phyloP scores from a whole-genome alignment of 176 grass and related monocot species.

The Phragmites australis region DNA sequence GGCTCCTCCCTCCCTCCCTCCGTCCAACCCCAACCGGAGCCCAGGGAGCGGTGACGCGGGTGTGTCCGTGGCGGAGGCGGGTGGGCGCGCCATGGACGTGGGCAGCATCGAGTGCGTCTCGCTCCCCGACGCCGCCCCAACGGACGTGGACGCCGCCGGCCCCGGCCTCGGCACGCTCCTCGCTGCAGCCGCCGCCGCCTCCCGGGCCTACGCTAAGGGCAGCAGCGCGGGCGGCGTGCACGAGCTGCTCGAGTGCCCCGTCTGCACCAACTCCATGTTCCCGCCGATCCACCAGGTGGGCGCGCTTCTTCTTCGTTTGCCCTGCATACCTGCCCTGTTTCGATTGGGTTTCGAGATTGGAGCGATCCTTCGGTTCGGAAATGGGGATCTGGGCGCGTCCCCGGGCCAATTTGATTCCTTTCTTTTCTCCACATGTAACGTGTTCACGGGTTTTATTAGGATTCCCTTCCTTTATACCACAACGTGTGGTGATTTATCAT shows the following conservation, averaged over 20 bases:
- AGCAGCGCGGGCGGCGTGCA: conserved; percentile 56
- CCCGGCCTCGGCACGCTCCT: conserved; percentile 33
- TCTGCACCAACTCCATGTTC: conserved; percentile 99
- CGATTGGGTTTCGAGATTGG: neutral
- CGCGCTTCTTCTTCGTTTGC: neutral
- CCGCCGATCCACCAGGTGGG: conserved; percentile 93
- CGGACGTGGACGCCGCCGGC: conserved; percentile 36
- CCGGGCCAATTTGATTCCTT: neutral
- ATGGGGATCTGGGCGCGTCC: conserved; percentile 18
- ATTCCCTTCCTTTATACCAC: neutral
- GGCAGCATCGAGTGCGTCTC: conserved; percentile 73
- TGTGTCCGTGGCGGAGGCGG: conserved; percentile 16
- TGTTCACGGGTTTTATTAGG: neutral
- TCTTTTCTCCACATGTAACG: neutral
- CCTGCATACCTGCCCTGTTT: neutral
- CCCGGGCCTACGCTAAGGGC: conserved; percentile 41
- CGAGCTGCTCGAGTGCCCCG: conserved; percentile 96
- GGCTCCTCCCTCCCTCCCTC: neutral
- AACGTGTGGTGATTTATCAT: neutral
- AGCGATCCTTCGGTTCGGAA: conserved; percentile 1
- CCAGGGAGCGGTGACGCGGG: neutral
- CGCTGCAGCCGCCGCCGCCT: conserved; percentile 25
- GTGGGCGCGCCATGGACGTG: conserved; percentile 52
- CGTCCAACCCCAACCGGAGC: neutral
- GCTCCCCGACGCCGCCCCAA: conserved; percentile 51